Base-by-base conservation (phyloP, 208 protist species). In the Acanthamoeba royreba region DNA sequence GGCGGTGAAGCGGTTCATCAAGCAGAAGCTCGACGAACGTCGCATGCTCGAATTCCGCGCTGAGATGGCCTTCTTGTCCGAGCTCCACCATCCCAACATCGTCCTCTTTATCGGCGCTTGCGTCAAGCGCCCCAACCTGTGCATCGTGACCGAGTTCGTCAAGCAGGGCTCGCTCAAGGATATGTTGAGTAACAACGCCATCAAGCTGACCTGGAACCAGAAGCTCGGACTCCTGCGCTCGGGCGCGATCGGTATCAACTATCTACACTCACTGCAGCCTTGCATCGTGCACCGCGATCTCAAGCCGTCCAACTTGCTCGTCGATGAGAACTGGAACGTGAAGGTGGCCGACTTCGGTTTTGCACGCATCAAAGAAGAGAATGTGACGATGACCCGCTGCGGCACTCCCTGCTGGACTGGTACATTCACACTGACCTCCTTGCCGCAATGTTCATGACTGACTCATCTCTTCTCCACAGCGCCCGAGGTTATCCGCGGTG, bases 1-100 rank as follows among this genome's bases (percentile, higher is more conserved):
- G 83, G 83, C 83, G 38, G 83, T 90, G 11, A 90, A 90, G 83
- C 45, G 52, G 45, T 66, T 90, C 83, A 90, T 69, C 83, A 55
- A 46, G 83, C 83, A 90, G 83, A 66, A 42, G 49, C 53, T 90
- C 1, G 83, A 90, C 53, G 83, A 90, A 13, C 31, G 38, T 9
- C 31, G 19, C 83, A 90, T 90, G 83, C 49, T 66, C 53, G 52
- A 90, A 33, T 90, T 90, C 53, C 45, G 52, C 33, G 52, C 45
- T 9, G 83, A 90, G 83, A 66, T 69, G 52, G 83, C 45, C n/a
- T 69, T 90, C 52, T 22, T 90, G 47, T 69, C 49, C 31, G 52
- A 58, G 52, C 53, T 90, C 31, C 45, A 69, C 46, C 83, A 90
- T 25, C 83, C 83, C 46, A 90, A 90, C 53, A 46, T 90, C 38